A percentile compares a stretch with the other conserved stretches of the same genome.
phyloP scores from a whole-genome alignment of 2,329 filamentous ascomycete genomes.

The Ascochyta rabiei region DNA sequence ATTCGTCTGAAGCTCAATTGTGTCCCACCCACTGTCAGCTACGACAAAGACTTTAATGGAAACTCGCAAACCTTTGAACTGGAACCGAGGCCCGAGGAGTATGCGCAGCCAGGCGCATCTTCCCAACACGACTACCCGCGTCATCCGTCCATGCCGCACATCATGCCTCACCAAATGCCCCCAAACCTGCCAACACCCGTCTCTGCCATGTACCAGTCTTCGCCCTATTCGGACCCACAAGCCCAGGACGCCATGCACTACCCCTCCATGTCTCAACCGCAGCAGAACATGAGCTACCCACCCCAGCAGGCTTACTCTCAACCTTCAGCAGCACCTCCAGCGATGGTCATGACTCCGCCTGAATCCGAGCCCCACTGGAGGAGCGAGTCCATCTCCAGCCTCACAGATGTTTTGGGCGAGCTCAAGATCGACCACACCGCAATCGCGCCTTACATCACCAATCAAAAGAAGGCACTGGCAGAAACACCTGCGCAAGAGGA shows the following conservation, averaged over 20 bases:
- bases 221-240: slow-evolving; percentile 43
- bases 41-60: slow-evolving; percentile 64
- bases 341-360: slow-evolving; percentile 42
- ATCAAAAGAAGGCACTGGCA: slow-evolving; percentile 62
- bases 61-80: slow-evolving; percentile 50
- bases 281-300: slow-evolving; percentile 45
- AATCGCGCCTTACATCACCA: slow-evolving; percentile 84
- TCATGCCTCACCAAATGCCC: slow-evolving; percentile 37
- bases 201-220: slow-evolving; percentile 44
- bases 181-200: slow-evolving; percentile 38
- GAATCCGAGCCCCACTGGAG: slow-evolving; percentile 58
- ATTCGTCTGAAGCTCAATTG: slow-evolving; percentile 91
- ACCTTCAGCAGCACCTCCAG: slow-evolving; percentile 28
- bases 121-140: slow-evolving; percentile 51
- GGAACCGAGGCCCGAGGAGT: slow-evolving; percentile 49
- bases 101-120: slow-evolving; percentile 45
- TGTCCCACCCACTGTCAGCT: slow-evolving; percentile 82
- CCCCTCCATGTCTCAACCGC: slow-evolving; percentile 42
- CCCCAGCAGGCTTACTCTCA: slow-evolving; percentile 44
- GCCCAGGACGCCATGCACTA: slow-evolving; percentile 46
- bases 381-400: slow-evolving; percentile 61
- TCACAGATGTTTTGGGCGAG: slow-evolving; percentile 82
- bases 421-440: slow-evolving; percentile 87
- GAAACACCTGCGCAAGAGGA: slow-evolving; percentile 72
- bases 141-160: slow-evolving; percentile 39